Percentiles rank a stretch among this genome's conserved stretches.
Evolutionary conservation across 139 green algal genomes (phyloP).

Genomic region (Chlamydomonas incerta): DNA sequence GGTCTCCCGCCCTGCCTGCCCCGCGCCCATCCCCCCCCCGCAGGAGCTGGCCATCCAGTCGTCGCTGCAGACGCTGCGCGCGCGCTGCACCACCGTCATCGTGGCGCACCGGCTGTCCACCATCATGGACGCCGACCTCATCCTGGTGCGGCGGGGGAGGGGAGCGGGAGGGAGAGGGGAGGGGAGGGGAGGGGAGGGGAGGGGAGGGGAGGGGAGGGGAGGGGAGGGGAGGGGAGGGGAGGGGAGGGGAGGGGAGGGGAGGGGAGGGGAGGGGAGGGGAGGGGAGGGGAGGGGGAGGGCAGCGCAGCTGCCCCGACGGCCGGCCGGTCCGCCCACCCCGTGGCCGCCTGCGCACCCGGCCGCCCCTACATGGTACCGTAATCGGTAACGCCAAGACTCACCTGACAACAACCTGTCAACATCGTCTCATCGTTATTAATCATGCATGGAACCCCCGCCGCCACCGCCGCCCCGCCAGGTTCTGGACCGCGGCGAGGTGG

Average conservation of each 20-base stretch:
- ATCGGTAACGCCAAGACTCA: too few species aligned
- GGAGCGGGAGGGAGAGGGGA: neutral
- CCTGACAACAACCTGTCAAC: too few species aligned
- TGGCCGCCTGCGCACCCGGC: too few species aligned
- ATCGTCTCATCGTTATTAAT: too few species aligned
- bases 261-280: neutral
- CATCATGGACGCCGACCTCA: constrained; percentile 86
- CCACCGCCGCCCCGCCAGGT: constrained; percentile 29
- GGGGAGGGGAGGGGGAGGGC: neutral
- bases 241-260: neutral
- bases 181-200: neutral
- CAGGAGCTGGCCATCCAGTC: too few species aligned
- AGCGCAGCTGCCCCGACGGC: too few species aligned
- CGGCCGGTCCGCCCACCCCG: too few species aligned
- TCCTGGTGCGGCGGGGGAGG: constrained; percentile 63
- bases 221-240: neutral
- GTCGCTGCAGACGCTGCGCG: constrained; percentile 53
- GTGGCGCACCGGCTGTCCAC: constrained; percentile 92
- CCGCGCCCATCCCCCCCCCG: too few species aligned
- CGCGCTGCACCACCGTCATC: constrained; percentile 78
- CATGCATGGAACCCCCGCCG: neutral
- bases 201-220: neutral
- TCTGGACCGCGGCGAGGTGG: constrained; percentile 65
- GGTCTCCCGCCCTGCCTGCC: too few species aligned
- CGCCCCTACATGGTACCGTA: too few species aligned